These are phyloP conservation scores for Balamuthia mandrillaris DNA, from an alignment of 208 protist genomes.

Conservation along the genomic window DNA sequence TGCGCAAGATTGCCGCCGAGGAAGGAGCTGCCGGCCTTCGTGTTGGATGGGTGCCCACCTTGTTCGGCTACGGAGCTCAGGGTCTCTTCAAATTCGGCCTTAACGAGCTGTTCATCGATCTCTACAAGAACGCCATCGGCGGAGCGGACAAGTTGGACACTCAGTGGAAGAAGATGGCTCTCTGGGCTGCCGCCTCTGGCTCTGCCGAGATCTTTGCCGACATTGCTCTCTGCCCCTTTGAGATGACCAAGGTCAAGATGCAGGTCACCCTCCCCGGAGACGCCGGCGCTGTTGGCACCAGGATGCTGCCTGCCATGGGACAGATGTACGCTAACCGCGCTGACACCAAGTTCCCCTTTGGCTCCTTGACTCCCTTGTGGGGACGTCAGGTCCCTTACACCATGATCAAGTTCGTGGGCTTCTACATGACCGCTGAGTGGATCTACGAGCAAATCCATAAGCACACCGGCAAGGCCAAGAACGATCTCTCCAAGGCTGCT, in stretches of 20 bases:
- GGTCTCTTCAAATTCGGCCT: conserved; percentile 89
- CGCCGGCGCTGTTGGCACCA: conserved; percentile 54
- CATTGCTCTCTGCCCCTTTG: conserved; percentile 89
- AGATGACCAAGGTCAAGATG: conserved; percentile 88
- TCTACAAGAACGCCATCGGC: conserved; percentile 73
- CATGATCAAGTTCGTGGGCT: conserved; percentile 84
- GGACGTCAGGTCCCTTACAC: conserved; percentile 91
- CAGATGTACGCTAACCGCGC: not conserved
- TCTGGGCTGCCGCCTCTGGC: conserved; percentile 79
- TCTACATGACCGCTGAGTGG: conserved; percentile 2
- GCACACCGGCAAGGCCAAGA: conserved; percentile 68
- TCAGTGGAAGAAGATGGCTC: conserved; percentile 65
- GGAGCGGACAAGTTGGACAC: no score
- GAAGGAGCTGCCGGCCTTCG: conserved; percentile 73
- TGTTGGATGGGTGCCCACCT: conserved; percentile 85
- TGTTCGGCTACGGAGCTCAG: conserved; percentile 87
- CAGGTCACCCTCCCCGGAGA: no score
- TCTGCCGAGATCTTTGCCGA: conserved; percentile 95
- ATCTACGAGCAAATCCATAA: not conserved
- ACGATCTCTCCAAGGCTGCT: conserved; percentile 81
- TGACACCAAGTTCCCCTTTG: no score
- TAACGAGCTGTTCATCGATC: conserved; percentile 68
- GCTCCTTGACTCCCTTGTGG: conserved; percentile 85
- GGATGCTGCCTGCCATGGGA: not conserved
- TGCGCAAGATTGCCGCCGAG: conserved; percentile 41